phyloP scores from a whole-genome alignment of 179 eudicot genomes.

The Beta macrorhiza region DNA sequence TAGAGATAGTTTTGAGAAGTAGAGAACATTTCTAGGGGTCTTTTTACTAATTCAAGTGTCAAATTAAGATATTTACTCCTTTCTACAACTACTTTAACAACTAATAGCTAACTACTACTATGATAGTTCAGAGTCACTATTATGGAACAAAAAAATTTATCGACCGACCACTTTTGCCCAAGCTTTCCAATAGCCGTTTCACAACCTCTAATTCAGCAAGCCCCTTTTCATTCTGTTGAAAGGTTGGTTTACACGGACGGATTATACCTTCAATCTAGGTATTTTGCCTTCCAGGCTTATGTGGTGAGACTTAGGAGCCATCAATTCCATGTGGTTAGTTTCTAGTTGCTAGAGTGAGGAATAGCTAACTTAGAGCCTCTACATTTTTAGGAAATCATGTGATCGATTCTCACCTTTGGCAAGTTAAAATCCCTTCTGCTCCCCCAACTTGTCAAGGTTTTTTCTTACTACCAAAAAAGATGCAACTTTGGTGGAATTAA shows the following conservation, averaged over 20 bases:
- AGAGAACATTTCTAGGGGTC: no score
- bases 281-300: background rate
- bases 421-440: no score
- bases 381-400: no score
- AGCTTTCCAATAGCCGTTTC: background rate
- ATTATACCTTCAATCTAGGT: no score
- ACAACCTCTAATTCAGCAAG: conserved; percentile 3
- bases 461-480: no score
- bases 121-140: background rate
- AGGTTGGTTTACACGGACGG: no score
- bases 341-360: no score
- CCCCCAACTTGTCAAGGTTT: no score
- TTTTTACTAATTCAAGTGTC: background rate
- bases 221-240: background rate
- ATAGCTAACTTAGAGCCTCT: no score
- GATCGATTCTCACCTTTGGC: no score
- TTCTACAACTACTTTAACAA: background rate
- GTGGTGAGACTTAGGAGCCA: background rate
- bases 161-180: background rate
- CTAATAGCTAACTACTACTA: background rate
- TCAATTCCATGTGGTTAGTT: background rate
- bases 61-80: background rate
- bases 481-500: no score
- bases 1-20: background rate
- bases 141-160: background rate